phyloP scores from a whole-genome alignment of 2,329 filamentous ascomycete species.

The Ophiostoma perfectum region DNA sequence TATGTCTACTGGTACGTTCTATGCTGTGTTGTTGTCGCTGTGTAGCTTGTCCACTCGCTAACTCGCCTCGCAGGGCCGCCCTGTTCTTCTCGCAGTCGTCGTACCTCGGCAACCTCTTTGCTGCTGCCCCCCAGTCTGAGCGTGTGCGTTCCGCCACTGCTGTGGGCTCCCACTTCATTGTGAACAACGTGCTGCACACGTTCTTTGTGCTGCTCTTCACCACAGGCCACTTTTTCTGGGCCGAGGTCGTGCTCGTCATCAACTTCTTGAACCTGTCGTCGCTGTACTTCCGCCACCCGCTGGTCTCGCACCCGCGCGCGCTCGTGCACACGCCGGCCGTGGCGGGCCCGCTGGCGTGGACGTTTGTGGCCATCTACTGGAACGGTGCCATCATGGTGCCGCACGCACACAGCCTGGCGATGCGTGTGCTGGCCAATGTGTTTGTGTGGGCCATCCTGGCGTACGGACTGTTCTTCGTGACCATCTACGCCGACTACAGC shows the following conservation, averaged over 20 bases:
- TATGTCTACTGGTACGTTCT: slow-evolving; percentile 67
- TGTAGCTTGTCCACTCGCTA: too few species aligned
- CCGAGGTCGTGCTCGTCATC: slow-evolving; percentile 68
- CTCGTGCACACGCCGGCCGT: slow-evolving; percentile 73
- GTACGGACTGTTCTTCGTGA: slow-evolving; percentile 71
- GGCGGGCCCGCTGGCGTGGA: slow-evolving; percentile 77
- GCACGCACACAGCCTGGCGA: slow-evolving; percentile 59
- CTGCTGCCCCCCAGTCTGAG: slow-evolving; percentile 46
- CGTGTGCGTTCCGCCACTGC: slow-evolving; percentile 65
- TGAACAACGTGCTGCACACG: slow-evolving; percentile 78
- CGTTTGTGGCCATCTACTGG: slow-evolving; percentile 82
- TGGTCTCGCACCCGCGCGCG: slow-evolving; percentile 49
- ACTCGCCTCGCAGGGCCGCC: slow-evolving; percentile 49
- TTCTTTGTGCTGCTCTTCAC: slow-evolving; percentile 81
- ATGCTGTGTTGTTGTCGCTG: neutral
- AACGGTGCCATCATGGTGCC: slow-evolving; percentile 76
- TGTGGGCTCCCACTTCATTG: slow-evolving; percentile 77
- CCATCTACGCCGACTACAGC: slow-evolving; percentile 67
- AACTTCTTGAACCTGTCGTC: slow-evolving; percentile 77
- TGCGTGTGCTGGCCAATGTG: slow-evolving; percentile 78
- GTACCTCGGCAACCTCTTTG: slow-evolving; percentile 74
- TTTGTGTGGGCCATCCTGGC: slow-evolving; percentile 80
- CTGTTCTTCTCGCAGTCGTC: slow-evolving; percentile 70
- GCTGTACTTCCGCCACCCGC: slow-evolving; percentile 75
- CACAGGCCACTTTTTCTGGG: slow-evolving; percentile 66